A percentile compares a stretch with the other conserved stretches of the same genome.
Conservation (phyloP, 306 rosid genomes). For the Trichosanthes truncata region DNA sequence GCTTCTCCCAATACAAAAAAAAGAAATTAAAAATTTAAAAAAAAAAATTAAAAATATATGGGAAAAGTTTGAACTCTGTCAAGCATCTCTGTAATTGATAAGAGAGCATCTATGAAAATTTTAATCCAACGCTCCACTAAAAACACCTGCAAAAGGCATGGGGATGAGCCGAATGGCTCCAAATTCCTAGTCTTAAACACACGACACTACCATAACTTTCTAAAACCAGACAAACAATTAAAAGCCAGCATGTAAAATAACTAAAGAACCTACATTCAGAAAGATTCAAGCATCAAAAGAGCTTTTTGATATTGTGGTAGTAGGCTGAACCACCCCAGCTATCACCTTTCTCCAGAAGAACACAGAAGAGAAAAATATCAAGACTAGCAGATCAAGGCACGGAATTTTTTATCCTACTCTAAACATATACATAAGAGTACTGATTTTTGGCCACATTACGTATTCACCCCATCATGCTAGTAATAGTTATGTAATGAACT, state of each 20-base stretch:
- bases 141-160: neutral
- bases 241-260: neutral
- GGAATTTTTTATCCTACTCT: neutral
- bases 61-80: neutral
- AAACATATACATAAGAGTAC: neutral
- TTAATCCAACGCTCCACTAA: neutral
- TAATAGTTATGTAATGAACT: neutral
- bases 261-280: neutral
- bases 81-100: neutral
- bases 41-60: neutral
- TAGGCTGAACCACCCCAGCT: neutral
- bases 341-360: neutral
- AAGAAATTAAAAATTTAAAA: too few species aligned
- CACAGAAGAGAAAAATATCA: neutral
- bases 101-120: neutral
- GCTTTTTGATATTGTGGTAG: neutral
- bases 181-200: neutral
- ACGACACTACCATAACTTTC: neutral
- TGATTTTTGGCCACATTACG: neutral
- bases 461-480: neutral
- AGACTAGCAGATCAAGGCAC: neutral
- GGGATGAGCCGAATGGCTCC: neutral
- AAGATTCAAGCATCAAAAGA: neutral
- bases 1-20: neutral
- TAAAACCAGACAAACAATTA: neutral